These are phyloP conservation scores for Wickerhamomyces chaumierensis DNA, from an alignment of 805 yeast species.

Conservation along the genomic window DNA sequence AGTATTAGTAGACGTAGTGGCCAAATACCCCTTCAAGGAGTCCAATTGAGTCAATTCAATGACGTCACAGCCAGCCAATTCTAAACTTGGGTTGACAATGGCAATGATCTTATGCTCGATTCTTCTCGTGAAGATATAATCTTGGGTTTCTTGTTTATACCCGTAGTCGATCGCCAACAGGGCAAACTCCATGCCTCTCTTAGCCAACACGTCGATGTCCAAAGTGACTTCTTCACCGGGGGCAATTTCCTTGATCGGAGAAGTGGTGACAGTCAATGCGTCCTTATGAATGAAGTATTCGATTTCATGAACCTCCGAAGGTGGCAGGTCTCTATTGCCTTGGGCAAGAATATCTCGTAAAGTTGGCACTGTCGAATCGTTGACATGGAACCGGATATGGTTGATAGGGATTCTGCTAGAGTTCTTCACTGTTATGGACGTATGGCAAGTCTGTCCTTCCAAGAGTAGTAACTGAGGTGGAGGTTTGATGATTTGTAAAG, in stretches of 20 bases:
- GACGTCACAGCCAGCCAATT: conserved; percentile 65
- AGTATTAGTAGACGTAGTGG: conserved; percentile 2
- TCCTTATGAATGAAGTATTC: conserved; percentile 56
- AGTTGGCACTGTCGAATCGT: conserved; percentile 66
- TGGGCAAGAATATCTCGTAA: conserved; percentile 41
- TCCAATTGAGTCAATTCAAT: conserved; percentile 35
- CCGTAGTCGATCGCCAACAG: conserved; percentile 58
- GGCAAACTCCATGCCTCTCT: conserved; percentile 61
- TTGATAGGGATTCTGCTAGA: conserved; percentile 45
- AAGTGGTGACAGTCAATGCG: conserved; percentile 35
- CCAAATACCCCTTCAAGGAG: conserved; percentile 21
- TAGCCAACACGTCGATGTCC: conserved; percentile 54
- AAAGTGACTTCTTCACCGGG: conserved; percentile 32
- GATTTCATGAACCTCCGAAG: conserved; percentile 60
- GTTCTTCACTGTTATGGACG: conserved; percentile 45
- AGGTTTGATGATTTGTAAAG: conserved; percentile 37
- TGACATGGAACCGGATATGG: conserved; percentile 46
- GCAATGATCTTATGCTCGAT: conserved; percentile 59
- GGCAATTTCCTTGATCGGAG: conserved; percentile 13
- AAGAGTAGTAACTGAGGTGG: conserved; percentile 55
- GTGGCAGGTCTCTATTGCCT: conserved; percentile 33
- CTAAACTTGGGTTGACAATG: conserved; percentile 64
- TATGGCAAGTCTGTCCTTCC: conserved; percentile 58
- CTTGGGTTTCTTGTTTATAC: conserved; percentile 21
- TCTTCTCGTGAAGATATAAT: conserved; percentile 35